Percentiles rank a stretch among this genome's conserved stretches.
These are phyloP conservation scores for Arabis alpina DNA, from an alignment of 345 rosid species.

Conservation along the genomic window DNA sequence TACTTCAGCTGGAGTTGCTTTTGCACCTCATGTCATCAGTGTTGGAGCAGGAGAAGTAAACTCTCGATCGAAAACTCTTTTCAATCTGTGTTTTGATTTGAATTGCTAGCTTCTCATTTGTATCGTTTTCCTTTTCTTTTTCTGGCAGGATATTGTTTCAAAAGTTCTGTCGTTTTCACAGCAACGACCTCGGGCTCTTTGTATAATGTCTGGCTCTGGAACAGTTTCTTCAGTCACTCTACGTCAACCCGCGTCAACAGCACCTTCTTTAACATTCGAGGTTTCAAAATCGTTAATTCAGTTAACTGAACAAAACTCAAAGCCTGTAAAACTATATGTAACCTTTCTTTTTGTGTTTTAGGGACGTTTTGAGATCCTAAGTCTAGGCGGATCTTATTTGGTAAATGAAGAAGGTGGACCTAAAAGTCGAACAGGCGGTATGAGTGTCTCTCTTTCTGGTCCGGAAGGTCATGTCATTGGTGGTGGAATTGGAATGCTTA, in stretches of 20 bases:
- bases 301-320: not conserved
- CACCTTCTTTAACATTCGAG: slow-evolving; percentile 68
- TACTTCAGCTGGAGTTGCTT: slow-evolving; percentile 90
- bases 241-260: slow-evolving; percentile 74
- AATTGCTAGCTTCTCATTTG: slow-evolving; percentile 5
- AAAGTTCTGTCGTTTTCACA: slow-evolving; percentile 81
- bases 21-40: slow-evolving; percentile 89
- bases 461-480: slow-evolving; percentile 94
- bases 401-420: slow-evolving; percentile 89
- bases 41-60: slow-evolving; percentile 87
- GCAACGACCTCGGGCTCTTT: slow-evolving; percentile 89
- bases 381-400: slow-evolving; percentile 93
- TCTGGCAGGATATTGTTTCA: slow-evolving; percentile 76
- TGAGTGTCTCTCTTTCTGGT: slow-evolving; percentile 91
- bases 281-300: slow-evolving; percentile 46
- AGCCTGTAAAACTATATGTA: not conserved
- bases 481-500: slow-evolving; percentile 81
- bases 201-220: slow-evolving; percentile 93
- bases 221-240: slow-evolving; percentile 85
- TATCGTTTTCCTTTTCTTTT: not conserved
- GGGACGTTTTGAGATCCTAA: slow-evolving; percentile 94
- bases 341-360: slow-evolving; percentile 42
- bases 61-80: not conserved
- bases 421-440: slow-evolving; percentile 78
- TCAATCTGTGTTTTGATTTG: slow-evolving; percentile 3